Evolutionary conservation across 768 basidiomycete genomes (phyloP).

Genomic region (Holtermannia corniformis): DNA sequence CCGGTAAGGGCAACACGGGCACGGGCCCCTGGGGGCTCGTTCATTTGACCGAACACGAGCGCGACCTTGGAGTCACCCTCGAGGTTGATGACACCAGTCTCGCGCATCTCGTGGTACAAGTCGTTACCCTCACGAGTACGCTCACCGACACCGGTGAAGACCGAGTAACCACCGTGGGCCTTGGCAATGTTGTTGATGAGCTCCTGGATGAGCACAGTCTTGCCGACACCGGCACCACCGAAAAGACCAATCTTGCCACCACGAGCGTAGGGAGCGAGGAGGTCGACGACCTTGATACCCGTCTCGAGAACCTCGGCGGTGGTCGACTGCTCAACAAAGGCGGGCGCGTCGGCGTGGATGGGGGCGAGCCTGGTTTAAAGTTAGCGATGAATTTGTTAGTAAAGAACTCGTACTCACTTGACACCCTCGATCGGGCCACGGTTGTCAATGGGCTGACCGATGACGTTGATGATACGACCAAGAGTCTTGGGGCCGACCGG

Average conservation of each 20-base stretch:
- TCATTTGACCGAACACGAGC: constrained; percentile 99
- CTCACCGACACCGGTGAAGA: constrained; percentile 98
- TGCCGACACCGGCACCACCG: constrained; percentile 99
- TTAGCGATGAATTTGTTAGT: background rate
- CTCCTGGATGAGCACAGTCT: constrained; percentile 98
- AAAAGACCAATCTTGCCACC: constrained; percentile 99
- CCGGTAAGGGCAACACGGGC: constrained; percentile 99
- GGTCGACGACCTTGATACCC: constrained; percentile 99
- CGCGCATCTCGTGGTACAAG: constrained; percentile 69
- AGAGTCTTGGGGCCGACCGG: constrained; percentile 91
- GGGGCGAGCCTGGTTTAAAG: constrained; percentile 48
- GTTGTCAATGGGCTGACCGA: constrained; percentile 99
- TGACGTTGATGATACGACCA: constrained; percentile 99
- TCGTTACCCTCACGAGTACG: constrained; percentile 99
- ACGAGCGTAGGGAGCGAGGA: constrained; percentile 98
- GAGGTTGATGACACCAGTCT: constrained; percentile 99
- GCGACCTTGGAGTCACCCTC: constrained; percentile 99
- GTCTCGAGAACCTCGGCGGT: constrained; percentile 98
- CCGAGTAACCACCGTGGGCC: constrained; percentile 99
- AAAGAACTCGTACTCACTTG: constrained; percentile 44
- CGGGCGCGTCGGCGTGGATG: constrained; percentile 94
- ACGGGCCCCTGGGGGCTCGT: constrained; percentile 99
- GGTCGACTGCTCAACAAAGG: constrained; percentile 97
- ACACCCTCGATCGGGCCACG: constrained; percentile 97
- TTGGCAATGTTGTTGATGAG: constrained; percentile 99